Percentiles rank a stretch among this genome's conserved stretches.
Conservation (phyloP, 768 basidiomycete genomes). For the Tulasnella sp. region DNA sequence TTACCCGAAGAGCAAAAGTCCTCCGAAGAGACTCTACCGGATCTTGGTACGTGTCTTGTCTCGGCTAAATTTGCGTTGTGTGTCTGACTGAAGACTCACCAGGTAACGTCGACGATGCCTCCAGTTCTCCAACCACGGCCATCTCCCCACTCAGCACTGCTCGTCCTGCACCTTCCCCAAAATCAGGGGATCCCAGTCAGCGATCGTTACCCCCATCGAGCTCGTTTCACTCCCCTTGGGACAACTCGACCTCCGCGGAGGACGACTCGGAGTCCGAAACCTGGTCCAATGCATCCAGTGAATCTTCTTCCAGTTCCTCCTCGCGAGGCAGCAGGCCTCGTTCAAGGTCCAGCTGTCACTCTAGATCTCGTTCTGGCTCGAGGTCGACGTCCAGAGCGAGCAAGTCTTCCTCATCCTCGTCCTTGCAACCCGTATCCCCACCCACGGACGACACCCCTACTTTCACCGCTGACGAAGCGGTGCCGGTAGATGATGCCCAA, state of each 20-base stretch:
- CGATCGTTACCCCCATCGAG: too few species aligned
- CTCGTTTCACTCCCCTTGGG: not conserved
- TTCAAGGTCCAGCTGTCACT: not conserved
- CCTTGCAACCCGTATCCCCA: not conserved
- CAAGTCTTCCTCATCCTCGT: not conserved
- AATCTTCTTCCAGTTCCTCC: too few species aligned
- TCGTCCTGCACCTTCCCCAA: not conserved
- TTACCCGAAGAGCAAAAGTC: too few species aligned
- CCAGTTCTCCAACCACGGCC: not conserved
- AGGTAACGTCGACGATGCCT: not conserved
- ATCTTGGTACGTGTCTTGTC: not conserved
- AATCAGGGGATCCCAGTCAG: not conserved
- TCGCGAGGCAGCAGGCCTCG: not conserved
- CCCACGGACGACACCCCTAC: not conserved
- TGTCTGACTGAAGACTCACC: not conserved
- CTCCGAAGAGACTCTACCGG: not conserved
- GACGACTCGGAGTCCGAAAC: slow-evolving; percentile 8
- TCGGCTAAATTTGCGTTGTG: not conserved
- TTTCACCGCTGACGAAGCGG: not conserved
- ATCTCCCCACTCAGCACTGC: not conserved
- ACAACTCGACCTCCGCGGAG: not conserved
- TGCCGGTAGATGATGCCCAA: not conserved
- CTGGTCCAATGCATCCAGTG: slow-evolving; percentile 15
- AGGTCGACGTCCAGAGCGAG: not conserved
- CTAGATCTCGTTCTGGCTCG: not conserved